A percentile compares a stretch with the other conserved stretches of the same genome.
Conservation (phyloP, 129 eudicot species). For the Cynara cardunculus region DNA sequence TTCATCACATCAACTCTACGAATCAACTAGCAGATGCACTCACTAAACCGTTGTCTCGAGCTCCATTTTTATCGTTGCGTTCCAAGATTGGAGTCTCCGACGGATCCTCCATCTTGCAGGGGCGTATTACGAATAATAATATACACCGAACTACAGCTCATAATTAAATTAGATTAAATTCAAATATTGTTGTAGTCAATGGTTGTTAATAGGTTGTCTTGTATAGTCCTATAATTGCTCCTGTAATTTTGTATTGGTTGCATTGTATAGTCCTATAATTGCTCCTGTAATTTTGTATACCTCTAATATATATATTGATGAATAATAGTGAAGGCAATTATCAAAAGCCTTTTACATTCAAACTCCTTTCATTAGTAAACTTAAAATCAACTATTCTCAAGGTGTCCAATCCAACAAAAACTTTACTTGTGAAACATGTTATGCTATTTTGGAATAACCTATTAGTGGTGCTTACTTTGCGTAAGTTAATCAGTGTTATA, state of each 20-base stretch:
- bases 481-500: too few relatives aligned
- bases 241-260: neutral
- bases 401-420: too few relatives aligned
- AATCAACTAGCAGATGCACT: neutral
- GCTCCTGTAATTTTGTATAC: neutral
- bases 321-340: neutral
- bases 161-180: neutral
- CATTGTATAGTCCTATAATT: too few relatives aligned
- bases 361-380: neutral
- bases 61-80: neutral
- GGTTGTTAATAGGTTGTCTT: neutral
- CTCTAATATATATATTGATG: neutral
- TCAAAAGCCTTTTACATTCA: neutral
- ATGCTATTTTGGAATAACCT: too few relatives aligned
- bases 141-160: neutral
- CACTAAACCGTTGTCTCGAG: neutral
- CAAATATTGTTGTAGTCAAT: neutral
- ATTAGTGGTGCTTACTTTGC: too few relatives aligned
- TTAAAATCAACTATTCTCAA: too few relatives aligned
- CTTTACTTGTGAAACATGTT: too few relatives aligned
- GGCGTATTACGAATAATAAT: neutral
- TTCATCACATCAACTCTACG: constrained; percentile 4
- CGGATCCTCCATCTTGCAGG: constrained; percentile 2
- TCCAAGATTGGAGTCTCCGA: constrained; percentile 4
- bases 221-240: neutral